Evolutionary conservation across 129 eudicot genomes (phyloP), one percentile per base, ranked within the genome.

Genomic region (Helichrysum umbraculigerum): DNA sequence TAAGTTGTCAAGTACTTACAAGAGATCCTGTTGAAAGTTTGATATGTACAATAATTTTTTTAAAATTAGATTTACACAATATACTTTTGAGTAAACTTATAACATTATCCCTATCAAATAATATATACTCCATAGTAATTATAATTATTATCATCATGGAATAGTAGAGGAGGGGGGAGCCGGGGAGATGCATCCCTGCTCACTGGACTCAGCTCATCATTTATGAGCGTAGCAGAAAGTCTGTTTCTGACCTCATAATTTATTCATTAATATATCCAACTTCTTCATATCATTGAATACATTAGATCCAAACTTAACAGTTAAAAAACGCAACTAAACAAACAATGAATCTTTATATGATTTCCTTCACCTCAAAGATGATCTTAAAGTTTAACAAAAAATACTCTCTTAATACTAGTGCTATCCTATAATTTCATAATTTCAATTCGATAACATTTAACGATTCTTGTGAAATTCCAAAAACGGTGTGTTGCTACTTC

Each of bases 401-500:
- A 50, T 6, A 14, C 6, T 14, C 19, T 50, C 19, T 50, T 15
- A 14, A 50, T 50, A 50, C 57, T 50, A 50, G 1, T 50, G n/a
- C 4, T 37, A 37, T 37, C 61, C 78, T 61, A 61, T 44, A 74
- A 3, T 9, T 56, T 56, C 11, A 9, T 8, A 68, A 37, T 56
- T 34, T 35, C 4, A 9, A 35, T 67, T 5, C 56, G 39, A 56
- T n/a, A n/a, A n/a, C 1, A 25, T 25, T 25, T 25, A 32, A 16
- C 30, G 42, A 52, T 17, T 50, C 21, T 2, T 15, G 4, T 16
- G 20, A 52, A 52, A 14, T 4, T 52, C 21, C 59, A 4, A 52
- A 17, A 50, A 52, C 3, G 21, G 59, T n/a, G 59, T 52, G 59
- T 69, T 78, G 19, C 81, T 70, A 70, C 5, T 61, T 78, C 66